These are phyloP conservation scores for Leccinum pallidistipes DNA, from an alignment of 1,284 basidiomycete genomes.

Conservation along the genomic window DNA sequence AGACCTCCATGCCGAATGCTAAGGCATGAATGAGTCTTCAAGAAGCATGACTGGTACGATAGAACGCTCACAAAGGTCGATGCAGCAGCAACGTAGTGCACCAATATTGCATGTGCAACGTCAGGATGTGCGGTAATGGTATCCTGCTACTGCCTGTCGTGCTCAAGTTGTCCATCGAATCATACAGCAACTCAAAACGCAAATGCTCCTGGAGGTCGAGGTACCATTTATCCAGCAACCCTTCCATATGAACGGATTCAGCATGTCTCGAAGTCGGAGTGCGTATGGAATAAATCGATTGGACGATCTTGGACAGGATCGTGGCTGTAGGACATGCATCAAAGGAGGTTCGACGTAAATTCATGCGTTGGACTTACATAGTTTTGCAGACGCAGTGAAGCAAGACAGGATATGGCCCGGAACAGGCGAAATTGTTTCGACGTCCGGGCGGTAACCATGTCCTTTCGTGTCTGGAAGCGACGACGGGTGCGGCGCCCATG, in stretches of 20 bases:
- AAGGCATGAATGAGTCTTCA: background rate
- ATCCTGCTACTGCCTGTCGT: conserved; percentile 34
- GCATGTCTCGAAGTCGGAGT: conserved; percentile 54
- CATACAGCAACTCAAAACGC: conserved; percentile 54
- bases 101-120: conserved; percentile 87
- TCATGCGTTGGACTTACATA: conserved; percentile 52
- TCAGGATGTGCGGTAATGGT: conserved; percentile 65
- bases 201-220: conserved; percentile 71
- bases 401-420: conserved; percentile 65
- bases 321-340: conserved; percentile 44
- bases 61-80: conserved; percentile 70
- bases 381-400: conserved; percentile 72
- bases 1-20: conserved; percentile 31
- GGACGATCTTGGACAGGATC: conserved; percentile 67
- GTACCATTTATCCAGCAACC: conserved; percentile 75
- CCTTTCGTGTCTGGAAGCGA: conserved; percentile 36
- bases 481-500: conserved; percentile 49
- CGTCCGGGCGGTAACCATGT: conserved; percentile 25
- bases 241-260: conserved; percentile 62
- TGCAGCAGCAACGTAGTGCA: conserved; percentile 77
- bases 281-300: conserved; percentile 73
- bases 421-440: conserved; percentile 33
- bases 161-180: conserved; percentile 24
- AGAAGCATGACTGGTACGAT: background rate
- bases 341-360: conserved; percentile 1